Evolutionary conservation across 2,329 filamentous ascomycete genomes (phyloP).

Genomic region (Talaromyces marneffei): DNA sequence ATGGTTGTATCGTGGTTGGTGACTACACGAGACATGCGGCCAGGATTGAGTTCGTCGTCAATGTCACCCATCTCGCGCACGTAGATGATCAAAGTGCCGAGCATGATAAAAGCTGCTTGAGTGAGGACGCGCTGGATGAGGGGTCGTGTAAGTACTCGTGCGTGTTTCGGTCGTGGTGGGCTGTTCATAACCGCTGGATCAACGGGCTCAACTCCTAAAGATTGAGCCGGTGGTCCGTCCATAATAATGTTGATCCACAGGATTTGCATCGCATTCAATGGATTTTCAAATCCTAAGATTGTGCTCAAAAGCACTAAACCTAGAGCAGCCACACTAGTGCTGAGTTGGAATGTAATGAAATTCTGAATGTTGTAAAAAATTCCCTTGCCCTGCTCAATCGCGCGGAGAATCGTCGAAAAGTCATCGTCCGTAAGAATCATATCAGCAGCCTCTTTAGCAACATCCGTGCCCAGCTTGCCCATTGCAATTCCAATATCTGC

Average conservation of each 20-base stretch:
- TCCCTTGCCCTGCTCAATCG: conserved; percentile 97
- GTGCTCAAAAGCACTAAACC: conserved; percentile 90
- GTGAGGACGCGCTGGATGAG: conserved; percentile 81
- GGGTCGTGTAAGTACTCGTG: conserved; percentile 80
- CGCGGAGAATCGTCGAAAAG: conserved; percentile 83
- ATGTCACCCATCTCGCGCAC: conserved; percentile 82
- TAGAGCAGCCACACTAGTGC: conserved; percentile 89
- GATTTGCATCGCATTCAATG: conserved; percentile 98
- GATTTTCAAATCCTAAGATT: conserved; percentile 86
- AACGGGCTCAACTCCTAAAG: conserved; percentile 89
- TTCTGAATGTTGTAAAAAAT: conserved; percentile 99
- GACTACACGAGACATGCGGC: conserved; percentile 54
- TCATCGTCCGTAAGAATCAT: conserved; percentile 87
- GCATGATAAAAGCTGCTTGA: conserved; percentile 82
- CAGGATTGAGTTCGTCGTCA: conserved; percentile 35
- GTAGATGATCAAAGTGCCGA: conserved; percentile 87
- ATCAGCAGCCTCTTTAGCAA: conserved; percentile 89
- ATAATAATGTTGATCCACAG: conserved; percentile 98
- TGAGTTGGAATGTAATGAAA: conserved; percentile 96
- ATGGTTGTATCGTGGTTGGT: conserved; percentile 95
- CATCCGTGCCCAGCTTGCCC: conserved; percentile 90
- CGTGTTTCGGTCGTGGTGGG: conserved; percentile 78
- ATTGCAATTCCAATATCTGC: conserved; percentile 98
- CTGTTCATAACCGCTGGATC: conserved; percentile 91
- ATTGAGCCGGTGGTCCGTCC: conserved; percentile 97